Evolutionary conservation across 2,329 filamentous ascomycete species (phyloP), one percentile per base, ranked within the genome.

Genomic region (Fusarium camptoceras): DNA sequence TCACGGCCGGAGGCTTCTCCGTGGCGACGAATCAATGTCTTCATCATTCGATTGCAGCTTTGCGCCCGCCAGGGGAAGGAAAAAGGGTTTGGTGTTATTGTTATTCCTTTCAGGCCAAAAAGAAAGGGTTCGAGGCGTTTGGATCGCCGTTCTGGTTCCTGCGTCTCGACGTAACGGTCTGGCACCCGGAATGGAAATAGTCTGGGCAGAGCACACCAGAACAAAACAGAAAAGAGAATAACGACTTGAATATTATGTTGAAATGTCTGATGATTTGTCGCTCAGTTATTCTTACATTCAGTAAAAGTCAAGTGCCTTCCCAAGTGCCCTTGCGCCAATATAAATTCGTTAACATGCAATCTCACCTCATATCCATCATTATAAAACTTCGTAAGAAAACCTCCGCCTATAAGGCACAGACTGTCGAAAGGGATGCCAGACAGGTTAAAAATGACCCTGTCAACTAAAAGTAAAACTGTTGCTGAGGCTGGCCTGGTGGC

Each of bases 401-500:
- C 49, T 51, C 18, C 10, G 31, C 9, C 14, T 10, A 20, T 7
- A 39, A 31, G 11, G 14, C 18, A n/a, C 22, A 51, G 48, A 41
- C 31, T n/a, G 34, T 20, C 30, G 20, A n/a, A n/a, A 8, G 24
- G 14, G 22, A 10, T 56, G 4, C 50, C 41, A 20, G 22, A 39
- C 1, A 37, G 60, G 24, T 14, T 42, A 39, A n/a, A 42, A n/a
- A n/a, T n/a, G 22, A 43, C 50, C 47, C 28, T 27, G 30, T 14
- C 24, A 25, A 18, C 60, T 77, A 88, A 68, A 87, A 89, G 73
- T 89, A 89, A 68, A 86, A 88, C 67, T 86, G 86, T 66, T 87
- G 86, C 66, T 85, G 83, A 18, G 85, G 83, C 68, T 89, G 87
- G 6, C 87, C 87, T 0, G 87, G 87, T 8, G 87, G 86, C 11